Base-by-base conservation (phyloP, 2,329 filamentous ascomycete genomes). In the Cladosporium sp. region DNA sequence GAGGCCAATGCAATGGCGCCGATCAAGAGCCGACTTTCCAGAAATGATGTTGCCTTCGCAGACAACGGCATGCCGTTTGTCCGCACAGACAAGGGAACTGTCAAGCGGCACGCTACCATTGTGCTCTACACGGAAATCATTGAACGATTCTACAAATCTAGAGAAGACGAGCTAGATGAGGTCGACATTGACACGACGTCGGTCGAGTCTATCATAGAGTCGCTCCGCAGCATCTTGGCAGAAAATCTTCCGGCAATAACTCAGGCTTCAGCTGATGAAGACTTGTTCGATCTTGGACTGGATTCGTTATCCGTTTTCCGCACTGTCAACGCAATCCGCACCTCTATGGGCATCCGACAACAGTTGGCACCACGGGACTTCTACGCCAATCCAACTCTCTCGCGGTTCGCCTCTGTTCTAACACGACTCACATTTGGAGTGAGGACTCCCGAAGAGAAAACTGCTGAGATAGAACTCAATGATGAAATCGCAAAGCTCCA, bases 61-160 rank as follows among this genome's bases (percentile, higher is more conserved):
- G 73, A 78, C 16, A 75, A 74, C 10, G 72, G 74, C 2, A 81
- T 82, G 69, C 80, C 80, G 0, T 83, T 85, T 53, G 69, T 78
- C 7, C 77, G 73, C 7, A 82, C 82, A 0, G 78, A 80, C 16
- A 84, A 85, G 70, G 78, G 79, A 0, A 82, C 77, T 0, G 74
- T 82, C 2, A 79, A 81, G 69, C 76, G 81, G 5, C 72, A 73
- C 0, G 74, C 76, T 0, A 81, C 81, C 1, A 51, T 79, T 13
- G 65, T 69, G 3, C 70, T 78, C 1, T 84, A 83, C 39, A 70
- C 69, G 3, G 68, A 78, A 2, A 81, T 82, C 61, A 83, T 84
- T 48, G 78, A 83, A 8, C 71, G 73, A 0, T 73, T 83, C 10
- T 84, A 84, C 66, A 30, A 28, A 28, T 39, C 23, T 23, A 23